Evolutionary conservation across 352 stramenopile species (phyloP).

Genomic region (Lagenidium giganteum): DNA sequence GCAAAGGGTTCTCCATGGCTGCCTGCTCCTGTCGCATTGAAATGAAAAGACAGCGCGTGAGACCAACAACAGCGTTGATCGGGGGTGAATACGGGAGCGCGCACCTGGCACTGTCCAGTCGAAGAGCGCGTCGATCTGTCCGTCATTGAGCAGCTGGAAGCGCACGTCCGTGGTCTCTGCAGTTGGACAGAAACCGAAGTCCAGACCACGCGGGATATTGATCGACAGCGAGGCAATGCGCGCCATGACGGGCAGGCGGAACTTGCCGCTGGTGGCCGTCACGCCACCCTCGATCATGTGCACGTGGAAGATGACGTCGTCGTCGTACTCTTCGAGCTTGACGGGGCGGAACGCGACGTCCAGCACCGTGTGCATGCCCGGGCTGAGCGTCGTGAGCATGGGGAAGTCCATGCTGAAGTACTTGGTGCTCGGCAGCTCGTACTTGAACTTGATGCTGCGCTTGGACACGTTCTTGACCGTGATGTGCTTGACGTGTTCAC

Average conservation of each 20-base stretch:
- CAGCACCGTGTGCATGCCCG: constrained; percentile 80
- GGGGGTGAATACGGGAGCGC: not conserved
- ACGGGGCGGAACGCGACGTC: constrained; percentile 90
- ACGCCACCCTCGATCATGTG: constrained; percentile 79
- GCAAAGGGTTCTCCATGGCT: constrained; percentile 71
- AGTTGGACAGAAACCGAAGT: constrained; percentile 89
- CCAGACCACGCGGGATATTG: constrained; percentile 52
- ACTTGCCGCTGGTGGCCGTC: constrained; percentile 56
- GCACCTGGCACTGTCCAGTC: constrained; percentile 72
- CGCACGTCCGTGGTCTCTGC: constrained; percentile 66
- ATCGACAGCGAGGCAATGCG: constrained; percentile 70
- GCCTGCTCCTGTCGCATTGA: constrained; percentile 24
- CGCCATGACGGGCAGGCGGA: constrained; percentile 85
- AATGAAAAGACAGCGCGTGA: not conserved
- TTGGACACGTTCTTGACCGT: constrained; percentile 88
- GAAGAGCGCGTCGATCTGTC: constrained; percentile 83
- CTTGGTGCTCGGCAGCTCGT: constrained; percentile 88
- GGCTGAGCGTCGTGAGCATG: constrained; percentile 81
- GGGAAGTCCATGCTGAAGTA: constrained; percentile 95
- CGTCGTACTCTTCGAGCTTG: constrained; percentile 88
- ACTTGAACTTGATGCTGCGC: constrained; percentile 90
- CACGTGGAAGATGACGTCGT: constrained; percentile 88
- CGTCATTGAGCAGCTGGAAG: constrained; percentile 83
- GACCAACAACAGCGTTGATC: not conserved
- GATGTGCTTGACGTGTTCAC: constrained; percentile 89